These are phyloP conservation scores for Phylloporus sp. DNA, from an alignment of 768 basidiomycete genomes.

Conservation along the genomic window DNA sequence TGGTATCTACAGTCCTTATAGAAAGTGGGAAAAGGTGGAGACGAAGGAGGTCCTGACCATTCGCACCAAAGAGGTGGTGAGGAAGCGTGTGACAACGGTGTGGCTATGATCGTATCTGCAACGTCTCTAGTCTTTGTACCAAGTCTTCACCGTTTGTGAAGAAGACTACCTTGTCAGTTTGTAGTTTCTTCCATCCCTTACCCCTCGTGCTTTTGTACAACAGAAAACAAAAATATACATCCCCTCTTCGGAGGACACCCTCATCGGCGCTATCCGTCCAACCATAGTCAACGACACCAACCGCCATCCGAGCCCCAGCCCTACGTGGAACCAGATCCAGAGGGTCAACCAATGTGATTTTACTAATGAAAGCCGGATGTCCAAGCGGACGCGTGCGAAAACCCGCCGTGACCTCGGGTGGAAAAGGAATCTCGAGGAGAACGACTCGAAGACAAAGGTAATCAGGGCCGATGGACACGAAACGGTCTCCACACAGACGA, in stretches of 20 bases:
- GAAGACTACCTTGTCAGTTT: conserved; percentile 17
- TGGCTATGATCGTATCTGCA: conserved; percentile 8
- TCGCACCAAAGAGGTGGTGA: conserved; percentile 15
- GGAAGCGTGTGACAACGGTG: conserved; percentile 8
- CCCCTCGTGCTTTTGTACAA: conserved; percentile 3
- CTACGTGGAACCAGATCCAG: neutral
- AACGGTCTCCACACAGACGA: conserved; percentile 20
- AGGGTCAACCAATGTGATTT: conserved; percentile 3
- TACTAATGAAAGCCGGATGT: conserved; percentile 1
- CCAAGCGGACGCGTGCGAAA: neutral
- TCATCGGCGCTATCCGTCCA: conserved; percentile 13
- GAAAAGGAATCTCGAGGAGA: conserved; percentile 8
- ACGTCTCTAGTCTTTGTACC: neutral
- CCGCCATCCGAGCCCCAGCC: conserved; percentile 4
- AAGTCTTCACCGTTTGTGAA: conserved; percentile 8
- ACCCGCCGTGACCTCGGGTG: neutral
- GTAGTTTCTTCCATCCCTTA: conserved; percentile 10
- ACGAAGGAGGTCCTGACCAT: conserved; percentile 17
- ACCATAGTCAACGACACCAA: conserved; percentile 20
- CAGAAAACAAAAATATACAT: conserved; percentile 18
- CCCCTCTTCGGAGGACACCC: conserved; percentile 4
- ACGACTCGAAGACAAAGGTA: conserved; percentile 8
- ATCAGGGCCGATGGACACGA: conserved; percentile 6
- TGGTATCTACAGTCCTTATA: conserved; percentile 17
- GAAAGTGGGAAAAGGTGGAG: conserved; percentile 20